Evolutionary conservation across 1,284 basidiomycete genomes (phyloP), one percentile per base, ranked within the genome.

Genomic region (Trametes sp.): DNA sequence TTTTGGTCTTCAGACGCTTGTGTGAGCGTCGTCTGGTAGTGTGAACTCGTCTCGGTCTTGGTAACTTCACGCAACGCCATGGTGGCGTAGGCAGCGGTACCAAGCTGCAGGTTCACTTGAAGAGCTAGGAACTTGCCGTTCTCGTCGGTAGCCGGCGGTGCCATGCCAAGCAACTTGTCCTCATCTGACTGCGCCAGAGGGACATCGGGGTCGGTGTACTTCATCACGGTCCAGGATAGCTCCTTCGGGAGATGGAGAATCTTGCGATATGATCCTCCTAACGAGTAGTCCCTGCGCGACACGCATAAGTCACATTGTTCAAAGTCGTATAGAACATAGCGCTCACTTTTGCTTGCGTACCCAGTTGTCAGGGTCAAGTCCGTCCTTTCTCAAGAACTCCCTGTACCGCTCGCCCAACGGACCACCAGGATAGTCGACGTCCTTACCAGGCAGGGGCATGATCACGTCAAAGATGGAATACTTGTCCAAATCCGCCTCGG

Each of bases 51-150:
- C 72, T 96, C 94, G 42, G 91, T 92, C 78, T 96, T 95, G 14
- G 95, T 97, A 48, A 97, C 88, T 77, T 97, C 95, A 49, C 96
- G 87, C 66, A 98, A 76, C 4, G 95, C 95, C 96, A 98, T 98
- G 4, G 96, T 98, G 2, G 96, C 96, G 76, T 97, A 98, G 2
- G 94, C 92, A 2, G 93, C 91, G 4, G 94, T 94, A 24, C 93
- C 93, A 23, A 98, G 83, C 14, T 85, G 87, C 61, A 97, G 78
- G 53, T 87, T 80, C 59, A 98, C 87, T 73, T 95, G 94, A 38
- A 98, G 78, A 1, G 96, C 95, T 73, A 88, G 80, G 76, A 96
- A 96, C 70, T 87, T 91, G 49, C 94, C 94, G 62, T 88, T 83
- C 64, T 87, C 85, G 14, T 84, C 82, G 35, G 85, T 70, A 13